phyloP scores from a whole-genome alignment of 768 basidiomycete genomes.

The Tylopilus sp. region DNA sequence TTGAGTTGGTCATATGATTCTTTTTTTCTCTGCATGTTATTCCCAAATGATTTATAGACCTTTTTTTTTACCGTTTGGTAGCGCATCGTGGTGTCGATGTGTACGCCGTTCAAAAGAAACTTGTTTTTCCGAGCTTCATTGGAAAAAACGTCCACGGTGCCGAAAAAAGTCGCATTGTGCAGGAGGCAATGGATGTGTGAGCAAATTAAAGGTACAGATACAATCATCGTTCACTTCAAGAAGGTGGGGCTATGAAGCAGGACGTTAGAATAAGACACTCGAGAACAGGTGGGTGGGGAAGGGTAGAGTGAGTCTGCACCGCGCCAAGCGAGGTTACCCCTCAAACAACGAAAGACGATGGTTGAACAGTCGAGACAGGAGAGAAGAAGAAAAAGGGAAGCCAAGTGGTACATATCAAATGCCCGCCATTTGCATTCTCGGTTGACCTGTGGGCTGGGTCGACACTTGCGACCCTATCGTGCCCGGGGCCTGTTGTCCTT shows the following conservation, averaged over 20 bases:
- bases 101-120: too few relatives aligned
- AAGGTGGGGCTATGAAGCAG: conserved; percentile 22
- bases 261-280: conserved; percentile 21
- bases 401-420: conserved; percentile 24
- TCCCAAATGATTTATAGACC: conserved; percentile 4
- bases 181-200: conserved; percentile 16
- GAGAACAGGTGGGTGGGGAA: conserved; percentile 4
- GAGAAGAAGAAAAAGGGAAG: not conserved
- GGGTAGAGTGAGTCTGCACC: conserved; percentile 2
- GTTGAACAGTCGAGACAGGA: not conserved
- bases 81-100: not conserved
- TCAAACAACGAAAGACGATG: conserved; percentile 12
- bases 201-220: conserved; percentile 37
- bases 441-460: conserved; percentile 26
- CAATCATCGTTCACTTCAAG: conserved; percentile 36
- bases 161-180: conserved; percentile 20
- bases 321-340: conserved; percentile 6
- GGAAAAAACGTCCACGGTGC: conserved; percentile 16
- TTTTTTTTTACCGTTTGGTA: not conserved
- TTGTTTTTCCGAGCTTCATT: not conserved
- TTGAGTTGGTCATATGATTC: too few relatives aligned
- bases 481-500: conserved; percentile 39
- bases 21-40: not conserved
- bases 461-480: conserved; percentile 27
- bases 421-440: conserved; percentile 35